A percentile compares a stretch with the other conserved stretches of the same genome.
Evolutionary conservation across 2,329 filamentous ascomycete species (phyloP).

Genomic region (Plenodomus biglobosus): DNA sequence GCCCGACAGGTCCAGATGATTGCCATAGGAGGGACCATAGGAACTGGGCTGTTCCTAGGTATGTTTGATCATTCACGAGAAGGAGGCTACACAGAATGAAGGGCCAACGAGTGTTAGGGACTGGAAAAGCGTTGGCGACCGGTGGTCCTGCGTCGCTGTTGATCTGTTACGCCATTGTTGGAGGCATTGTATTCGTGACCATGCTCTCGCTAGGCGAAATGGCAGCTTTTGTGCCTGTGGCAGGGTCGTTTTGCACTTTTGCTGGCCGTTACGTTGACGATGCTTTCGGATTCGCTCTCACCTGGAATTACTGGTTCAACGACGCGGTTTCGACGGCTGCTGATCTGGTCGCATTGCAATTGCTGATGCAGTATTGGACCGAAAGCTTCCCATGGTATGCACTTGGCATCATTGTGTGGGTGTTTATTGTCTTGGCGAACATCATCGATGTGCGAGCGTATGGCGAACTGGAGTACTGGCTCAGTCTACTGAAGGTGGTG

Average conservation of each 20-base stretch:
- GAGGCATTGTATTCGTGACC: constrained; percentile 35
- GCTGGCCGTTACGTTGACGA: constrained; percentile 56
- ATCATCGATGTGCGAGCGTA: constrained; percentile 43
- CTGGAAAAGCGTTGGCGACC: constrained; percentile 55
- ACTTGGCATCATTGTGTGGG: constrained; percentile 35
- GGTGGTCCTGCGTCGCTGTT: constrained; percentile 44
- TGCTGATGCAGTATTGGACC: constrained; percentile 43
- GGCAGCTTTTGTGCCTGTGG: constrained; percentile 43
- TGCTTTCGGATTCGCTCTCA: constrained; percentile 55
- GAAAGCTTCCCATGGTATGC: constrained; percentile 38
- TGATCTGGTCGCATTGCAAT: constrained; percentile 39
- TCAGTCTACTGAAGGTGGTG: constrained; percentile 38
- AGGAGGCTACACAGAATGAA: not conserved
- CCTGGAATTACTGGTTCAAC: constrained; percentile 40
- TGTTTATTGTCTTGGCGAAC: constrained; percentile 38
- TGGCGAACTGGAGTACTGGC: constrained; percentile 43
- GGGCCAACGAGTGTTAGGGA: constrained; percentile 31
- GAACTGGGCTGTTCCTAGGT: constrained; percentile 61
- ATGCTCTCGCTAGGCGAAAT: constrained; percentile 45
- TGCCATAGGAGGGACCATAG: constrained; percentile 62
- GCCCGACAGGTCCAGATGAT: constrained; percentile 63
- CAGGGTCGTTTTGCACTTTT: constrained; percentile 34
- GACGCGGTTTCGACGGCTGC: constrained; percentile 38
- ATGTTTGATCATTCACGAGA: not conserved
- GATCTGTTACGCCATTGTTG: constrained; percentile 44